phyloP scores from a whole-genome alignment of 2,329 filamentous ascomycete genomes.

The Aphanoascus verrucosus region DNA sequence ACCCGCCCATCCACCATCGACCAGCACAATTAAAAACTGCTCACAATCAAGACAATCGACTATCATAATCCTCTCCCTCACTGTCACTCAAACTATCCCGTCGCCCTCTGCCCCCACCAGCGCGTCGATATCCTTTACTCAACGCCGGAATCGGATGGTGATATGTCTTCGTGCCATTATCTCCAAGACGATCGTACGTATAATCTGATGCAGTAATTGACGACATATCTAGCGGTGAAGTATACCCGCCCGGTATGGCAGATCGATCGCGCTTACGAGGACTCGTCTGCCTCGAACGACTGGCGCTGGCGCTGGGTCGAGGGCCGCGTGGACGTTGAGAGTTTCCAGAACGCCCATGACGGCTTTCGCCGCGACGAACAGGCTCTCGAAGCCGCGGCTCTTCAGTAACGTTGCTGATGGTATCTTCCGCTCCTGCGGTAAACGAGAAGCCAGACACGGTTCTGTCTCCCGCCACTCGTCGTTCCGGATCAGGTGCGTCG shows the following conservation, averaged over 20 bases:
- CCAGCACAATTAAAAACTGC: not conserved
- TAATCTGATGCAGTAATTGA: conserved; percentile 31
- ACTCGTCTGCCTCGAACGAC: conserved; percentile 26
- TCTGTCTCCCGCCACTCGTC: conserved; percentile 13
- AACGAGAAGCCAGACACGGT: conserved; percentile 37
- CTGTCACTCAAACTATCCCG: conserved; percentile 47
- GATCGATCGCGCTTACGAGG: conserved; percentile 29
- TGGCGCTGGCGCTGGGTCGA: conserved; percentile 15
- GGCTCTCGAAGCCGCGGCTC: conserved; percentile 23
- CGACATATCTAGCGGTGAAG: conserved; percentile 36
- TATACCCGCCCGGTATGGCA: conserved; percentile 33
- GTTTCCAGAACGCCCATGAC: conserved; percentile 6
- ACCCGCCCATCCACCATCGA: not conserved
- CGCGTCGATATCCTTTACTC: conserved; percentile 36
- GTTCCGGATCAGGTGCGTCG: conserved; percentile 30
- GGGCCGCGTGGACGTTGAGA: conserved; percentile 16
- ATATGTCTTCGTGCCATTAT: conserved; percentile 44
- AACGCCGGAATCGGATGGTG: conserved; percentile 48
- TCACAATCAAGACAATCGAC: conserved; percentile 15
- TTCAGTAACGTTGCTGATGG: conserved; percentile 28
- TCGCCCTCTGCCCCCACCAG: conserved; percentile 29
- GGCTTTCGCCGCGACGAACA: conserved; percentile 4
- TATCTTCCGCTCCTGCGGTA: conserved; percentile 39
- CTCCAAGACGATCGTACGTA: conserved; percentile 33
- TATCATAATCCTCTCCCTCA: conserved; percentile 31